Evolutionary conservation across 495 filamentous ascomycete species (phyloP).

Genomic region (Hypomontagnella monticulosa): DNA sequence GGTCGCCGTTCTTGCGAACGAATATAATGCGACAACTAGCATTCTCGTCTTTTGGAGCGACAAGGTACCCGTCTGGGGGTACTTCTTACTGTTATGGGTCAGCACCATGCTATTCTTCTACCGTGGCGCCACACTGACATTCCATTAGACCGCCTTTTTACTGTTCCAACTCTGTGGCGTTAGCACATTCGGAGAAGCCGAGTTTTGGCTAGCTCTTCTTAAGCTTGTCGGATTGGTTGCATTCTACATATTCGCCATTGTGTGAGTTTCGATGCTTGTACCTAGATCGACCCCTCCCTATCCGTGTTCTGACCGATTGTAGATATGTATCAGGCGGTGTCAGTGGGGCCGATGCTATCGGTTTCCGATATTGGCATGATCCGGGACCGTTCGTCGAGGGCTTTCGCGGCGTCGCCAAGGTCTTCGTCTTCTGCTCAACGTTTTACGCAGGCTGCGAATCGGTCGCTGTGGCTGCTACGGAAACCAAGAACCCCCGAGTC

Average conservation of each 20-base stretch:
- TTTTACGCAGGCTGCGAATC: slow-evolving; percentile 81
- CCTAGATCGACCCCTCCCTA: slow-evolving; percentile 43
- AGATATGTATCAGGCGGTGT: slow-evolving; percentile 63
- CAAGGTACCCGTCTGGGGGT: slow-evolving; percentile 61
- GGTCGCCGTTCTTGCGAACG: slow-evolving; percentile 66
- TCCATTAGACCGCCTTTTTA: slow-evolving; percentile 51
- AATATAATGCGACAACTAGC: slow-evolving; percentile 67
- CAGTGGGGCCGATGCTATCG: slow-evolving; percentile 57
- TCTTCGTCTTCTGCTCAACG: slow-evolving; percentile 72
- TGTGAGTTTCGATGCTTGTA: slow-evolving; percentile 46
- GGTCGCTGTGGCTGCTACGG: slow-evolving; percentile 77
- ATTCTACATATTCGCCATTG: slow-evolving; percentile 74
- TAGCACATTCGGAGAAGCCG: slow-evolving; percentile 68
- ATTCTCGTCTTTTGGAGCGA: slow-evolving; percentile 69
- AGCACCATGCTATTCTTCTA: slow-evolving; percentile 43
- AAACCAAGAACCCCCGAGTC: slow-evolving; percentile 75
- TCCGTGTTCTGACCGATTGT: slow-evolving; percentile 37
- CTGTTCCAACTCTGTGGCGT: slow-evolving; percentile 59
- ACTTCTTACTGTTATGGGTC: slow-evolving; percentile 74
- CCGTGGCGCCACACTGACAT: slow-evolving; percentile 23
- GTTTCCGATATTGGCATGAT: slow-evolving; percentile 74
- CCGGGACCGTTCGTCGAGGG: slow-evolving; percentile 74
- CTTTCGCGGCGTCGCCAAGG: slow-evolving; percentile 68
- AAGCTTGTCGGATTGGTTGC: slow-evolving; percentile 75
- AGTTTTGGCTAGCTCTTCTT: slow-evolving; percentile 70